Evolutionary conservation across 306 rosid species (phyloP).

Genomic region (Phaseolus lunatus): DNA sequence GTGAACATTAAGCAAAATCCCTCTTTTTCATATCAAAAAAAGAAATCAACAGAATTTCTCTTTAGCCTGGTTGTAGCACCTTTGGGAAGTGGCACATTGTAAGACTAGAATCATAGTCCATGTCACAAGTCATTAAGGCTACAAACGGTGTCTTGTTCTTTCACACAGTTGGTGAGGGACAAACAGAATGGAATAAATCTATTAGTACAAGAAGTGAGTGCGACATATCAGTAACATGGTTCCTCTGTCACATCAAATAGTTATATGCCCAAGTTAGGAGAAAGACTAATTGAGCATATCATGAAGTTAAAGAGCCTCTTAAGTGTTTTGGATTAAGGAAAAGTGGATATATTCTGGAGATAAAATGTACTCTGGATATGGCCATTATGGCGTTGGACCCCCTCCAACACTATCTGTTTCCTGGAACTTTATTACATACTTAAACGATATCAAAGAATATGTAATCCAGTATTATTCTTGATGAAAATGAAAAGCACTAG

Average conservation of each 20-base stretch:
- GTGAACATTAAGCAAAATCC: slow-evolving; percentile 6
- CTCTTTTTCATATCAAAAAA: background rate
- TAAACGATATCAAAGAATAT: slow-evolving; percentile 34
- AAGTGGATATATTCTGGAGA: background rate
- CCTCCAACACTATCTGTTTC: slow-evolving; percentile 23
- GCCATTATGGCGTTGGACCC: slow-evolving; percentile 10
- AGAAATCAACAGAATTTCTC: slow-evolving; percentile 1
- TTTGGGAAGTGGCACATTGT: slow-evolving; percentile 1
- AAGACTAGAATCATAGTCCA: slow-evolving; percentile 21
- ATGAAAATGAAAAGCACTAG: slow-evolving; percentile 1
- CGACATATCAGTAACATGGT: slow-evolving; percentile 30
- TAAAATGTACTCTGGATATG: background rate
- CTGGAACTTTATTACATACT: background rate
- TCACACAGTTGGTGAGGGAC: slow-evolving; percentile 38
- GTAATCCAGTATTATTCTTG: slow-evolving; percentile 28
- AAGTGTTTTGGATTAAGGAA: background rate
- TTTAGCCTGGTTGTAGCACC: too few species aligned
- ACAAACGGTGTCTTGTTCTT: slow-evolving; percentile 34
- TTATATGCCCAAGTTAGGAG: slow-evolving; percentile 10
- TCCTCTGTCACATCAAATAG: slow-evolving; percentile 35
- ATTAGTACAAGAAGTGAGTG: slow-evolving; percentile 24
- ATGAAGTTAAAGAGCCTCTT: slow-evolving; percentile 1
- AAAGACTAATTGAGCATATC: background rate
- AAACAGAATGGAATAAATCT: slow-evolving; percentile 41
- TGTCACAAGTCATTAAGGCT: slow-evolving; percentile 2